Evolutionary conservation across 2,329 filamentous ascomycete species (phyloP).

Genomic region (Penicillium palitans): DNA sequence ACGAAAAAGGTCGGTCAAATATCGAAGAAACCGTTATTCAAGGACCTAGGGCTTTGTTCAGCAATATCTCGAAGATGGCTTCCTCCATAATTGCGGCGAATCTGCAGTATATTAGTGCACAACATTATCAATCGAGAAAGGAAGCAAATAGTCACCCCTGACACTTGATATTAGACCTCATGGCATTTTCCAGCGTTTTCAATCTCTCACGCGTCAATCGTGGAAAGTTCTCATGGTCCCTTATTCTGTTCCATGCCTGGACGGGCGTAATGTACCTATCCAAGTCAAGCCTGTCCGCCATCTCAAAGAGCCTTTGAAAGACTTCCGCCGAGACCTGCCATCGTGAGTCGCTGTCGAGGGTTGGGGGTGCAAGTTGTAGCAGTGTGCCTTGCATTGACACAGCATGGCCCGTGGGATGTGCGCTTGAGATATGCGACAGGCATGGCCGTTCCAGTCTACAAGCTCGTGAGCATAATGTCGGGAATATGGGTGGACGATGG

Average conservation of each 20-base stretch:
- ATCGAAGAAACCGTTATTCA: background rate
- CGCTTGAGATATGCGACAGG: slow-evolving; percentile 7
- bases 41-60: background rate
- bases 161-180: slow-evolving; percentile 18
- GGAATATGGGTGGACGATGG: background rate
- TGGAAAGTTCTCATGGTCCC: slow-evolving; percentile 25
- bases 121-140: background rate
- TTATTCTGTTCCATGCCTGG: slow-evolving; percentile 38
- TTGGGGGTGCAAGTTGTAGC: slow-evolving; percentile 6
- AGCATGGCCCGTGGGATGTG: slow-evolving; percentile 9
- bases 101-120: background rate
- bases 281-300: slow-evolving; percentile 11
- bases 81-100: slow-evolving; percentile 18
- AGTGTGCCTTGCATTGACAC: slow-evolving; percentile 16
- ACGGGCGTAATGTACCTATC: slow-evolving; percentile 38
- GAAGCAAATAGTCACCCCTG: slow-evolving; percentile 13
- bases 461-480: background rate
- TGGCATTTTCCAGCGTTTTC: slow-evolving; percentile 16
- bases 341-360: background rate
- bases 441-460: slow-evolving; percentile 13
- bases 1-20: background rate
- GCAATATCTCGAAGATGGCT: slow-evolving; percentile 10
- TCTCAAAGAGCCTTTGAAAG: slow-evolving; percentile 16
- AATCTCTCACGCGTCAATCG: slow-evolving; percentile 22
- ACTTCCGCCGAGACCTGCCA: slow-evolving; percentile 16